Percentiles rank a stretch among this genome's conserved stretches.
Evolutionary conservation across 1,284 basidiomycete species (phyloP).

Genomic region (Gomphus sp.): DNA sequence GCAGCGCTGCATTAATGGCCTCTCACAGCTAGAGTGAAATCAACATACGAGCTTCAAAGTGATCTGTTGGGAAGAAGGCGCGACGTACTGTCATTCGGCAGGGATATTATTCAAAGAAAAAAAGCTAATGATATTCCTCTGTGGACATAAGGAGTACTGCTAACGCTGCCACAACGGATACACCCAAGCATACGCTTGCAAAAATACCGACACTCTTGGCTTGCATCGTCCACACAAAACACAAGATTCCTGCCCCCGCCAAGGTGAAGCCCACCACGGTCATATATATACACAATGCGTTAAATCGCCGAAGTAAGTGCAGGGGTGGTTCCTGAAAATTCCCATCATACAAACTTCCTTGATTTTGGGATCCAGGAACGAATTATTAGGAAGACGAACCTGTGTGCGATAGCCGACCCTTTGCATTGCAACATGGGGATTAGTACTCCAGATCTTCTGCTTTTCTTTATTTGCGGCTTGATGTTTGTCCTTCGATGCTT

Average conservation of each 20-base stretch:
- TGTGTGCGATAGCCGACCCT: slow-evolving; percentile 5
- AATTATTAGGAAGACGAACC: background rate
- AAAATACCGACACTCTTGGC: slow-evolving; percentile 34
- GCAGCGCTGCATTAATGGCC: too few species aligned
- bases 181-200: slow-evolving; percentile 29
- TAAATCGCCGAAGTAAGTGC: slow-evolving; percentile 38
- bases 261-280: slow-evolving; percentile 44
- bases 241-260: slow-evolving; percentile 38
- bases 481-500: slow-evolving; percentile 35
- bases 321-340: slow-evolving; percentile 32
- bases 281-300: slow-evolving; percentile 38
- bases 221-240: slow-evolving; percentile 41
- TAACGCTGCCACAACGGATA: slow-evolving; percentile 24
- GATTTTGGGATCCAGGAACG: background rate
- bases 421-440: slow-evolving; percentile 7
- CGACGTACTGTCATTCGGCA: background rate
- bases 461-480: slow-evolving; percentile 20
- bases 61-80: too few species aligned
- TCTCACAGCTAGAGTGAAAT: too few species aligned
- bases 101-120: background rate
- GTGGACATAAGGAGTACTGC: slow-evolving; percentile 8
- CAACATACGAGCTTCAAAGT: too few species aligned
- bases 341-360: background rate
- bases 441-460: background rate
- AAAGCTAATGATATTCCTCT: too few species aligned